Evolutionary conservation across 2,329 filamentous ascomycete genomes (phyloP).

Genomic region (Zelopaecilomyces penicillatus): DNA sequence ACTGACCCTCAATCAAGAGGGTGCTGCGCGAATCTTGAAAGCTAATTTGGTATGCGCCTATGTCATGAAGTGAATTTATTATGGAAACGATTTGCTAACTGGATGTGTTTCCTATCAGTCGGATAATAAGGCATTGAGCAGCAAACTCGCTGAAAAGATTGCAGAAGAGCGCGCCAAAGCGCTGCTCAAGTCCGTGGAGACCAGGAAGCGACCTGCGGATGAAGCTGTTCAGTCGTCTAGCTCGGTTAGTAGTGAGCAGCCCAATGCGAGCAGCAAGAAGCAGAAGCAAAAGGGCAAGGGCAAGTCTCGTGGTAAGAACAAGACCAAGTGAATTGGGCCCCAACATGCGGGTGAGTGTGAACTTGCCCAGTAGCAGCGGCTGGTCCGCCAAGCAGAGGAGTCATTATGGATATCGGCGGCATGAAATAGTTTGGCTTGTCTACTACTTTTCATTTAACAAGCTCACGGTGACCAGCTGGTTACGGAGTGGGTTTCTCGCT

Average conservation of each 20-base stretch:
- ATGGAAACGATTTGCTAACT: conserved; percentile 8
- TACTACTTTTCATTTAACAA: too few relatives aligned
- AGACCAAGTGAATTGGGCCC: not conserved
- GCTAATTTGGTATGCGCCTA: conserved; percentile 58
- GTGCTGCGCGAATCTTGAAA: conserved; percentile 73
- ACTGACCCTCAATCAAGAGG: conserved; percentile 60
- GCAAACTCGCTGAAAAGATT: conserved; percentile 46
- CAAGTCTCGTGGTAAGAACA: conserved; percentile 21
- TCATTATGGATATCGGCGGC: too few relatives aligned
- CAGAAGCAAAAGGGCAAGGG: conserved; percentile 25
- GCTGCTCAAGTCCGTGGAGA: conserved; percentile 36
- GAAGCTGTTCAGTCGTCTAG: conserved; percentile 19
- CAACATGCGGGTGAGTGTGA: too few relatives aligned
- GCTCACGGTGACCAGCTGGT: too few relatives aligned
- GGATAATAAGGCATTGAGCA: conserved; percentile 44
- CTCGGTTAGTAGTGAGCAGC: conserved; percentile 11
- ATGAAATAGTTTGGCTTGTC: too few relatives aligned
- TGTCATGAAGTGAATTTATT: not conserved
- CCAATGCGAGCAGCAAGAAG: conserved; percentile 21
- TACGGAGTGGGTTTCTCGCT: too few relatives aligned
- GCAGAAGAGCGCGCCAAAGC: conserved; percentile 48
- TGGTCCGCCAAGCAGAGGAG: too few relatives aligned
- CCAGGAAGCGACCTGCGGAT: conserved; percentile 36
- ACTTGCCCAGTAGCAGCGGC: too few relatives aligned
- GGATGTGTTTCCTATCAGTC: conserved; percentile 21